These are phyloP conservation scores for Hygrophorus pudorinus DNA, from an alignment of 768 basidiomycete genomes.

Conservation along the genomic window DNA sequence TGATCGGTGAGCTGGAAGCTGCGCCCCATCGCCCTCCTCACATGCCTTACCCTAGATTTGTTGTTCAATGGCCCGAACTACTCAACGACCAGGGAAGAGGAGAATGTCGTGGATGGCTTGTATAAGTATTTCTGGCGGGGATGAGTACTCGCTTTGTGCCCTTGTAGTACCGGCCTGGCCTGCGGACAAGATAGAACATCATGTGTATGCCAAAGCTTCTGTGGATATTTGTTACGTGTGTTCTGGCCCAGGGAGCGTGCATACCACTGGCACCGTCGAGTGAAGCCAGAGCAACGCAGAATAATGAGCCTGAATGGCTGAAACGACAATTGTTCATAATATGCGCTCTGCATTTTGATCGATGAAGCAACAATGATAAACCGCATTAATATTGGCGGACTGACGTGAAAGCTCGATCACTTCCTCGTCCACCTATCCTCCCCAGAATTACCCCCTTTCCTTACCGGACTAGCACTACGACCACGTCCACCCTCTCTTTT, in stretches of 20 bases:
- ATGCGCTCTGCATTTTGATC: too few species aligned
- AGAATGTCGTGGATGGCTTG: constrained; percentile 55
- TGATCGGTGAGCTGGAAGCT: constrained; percentile 49
- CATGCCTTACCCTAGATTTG: constrained; percentile 41
- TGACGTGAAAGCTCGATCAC: constrained; percentile 14
- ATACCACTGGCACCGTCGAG: too few species aligned
- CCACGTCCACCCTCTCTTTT: constrained; percentile 57
- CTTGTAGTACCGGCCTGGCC: too few species aligned
- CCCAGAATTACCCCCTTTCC: constrained; percentile 51
- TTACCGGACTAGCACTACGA: constrained; percentile 65
- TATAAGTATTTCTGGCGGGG: constrained; percentile 29
- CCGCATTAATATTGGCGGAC: not conserved
- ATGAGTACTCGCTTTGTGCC: too few species aligned
- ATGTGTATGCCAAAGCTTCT: too few species aligned
- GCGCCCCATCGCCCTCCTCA: not conserved
- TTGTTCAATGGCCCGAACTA: constrained; percentile 83
- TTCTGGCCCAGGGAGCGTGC: too few species aligned
- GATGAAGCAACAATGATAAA: too few species aligned
- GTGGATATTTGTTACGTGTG: too few species aligned
- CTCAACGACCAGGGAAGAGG: constrained; percentile 29
- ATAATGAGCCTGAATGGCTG: too few species aligned
- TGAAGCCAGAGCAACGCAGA: too few species aligned
- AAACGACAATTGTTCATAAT: too few species aligned
- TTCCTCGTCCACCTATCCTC: constrained; percentile 76
- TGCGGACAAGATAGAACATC: too few species aligned